phyloP scores from a whole-genome alignment of 129 eudicot species.

The Daucus carota region DNA sequence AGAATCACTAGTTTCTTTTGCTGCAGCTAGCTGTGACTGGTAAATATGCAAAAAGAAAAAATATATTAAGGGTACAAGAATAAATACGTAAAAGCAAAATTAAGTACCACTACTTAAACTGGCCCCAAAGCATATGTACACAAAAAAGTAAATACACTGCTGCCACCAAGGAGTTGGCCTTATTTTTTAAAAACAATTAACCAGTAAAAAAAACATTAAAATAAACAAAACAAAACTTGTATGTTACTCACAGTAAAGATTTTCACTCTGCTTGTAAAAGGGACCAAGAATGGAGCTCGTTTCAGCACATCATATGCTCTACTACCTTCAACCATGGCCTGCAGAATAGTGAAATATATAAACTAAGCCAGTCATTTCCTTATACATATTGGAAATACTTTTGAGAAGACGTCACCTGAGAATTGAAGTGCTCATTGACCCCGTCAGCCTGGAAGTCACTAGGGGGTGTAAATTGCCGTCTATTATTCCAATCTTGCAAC shows the following conservation, averaged over 20 bases:
- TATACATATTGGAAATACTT: not conserved
- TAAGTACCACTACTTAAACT: not conserved
- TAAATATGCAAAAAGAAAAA: slow-evolving; percentile 9
- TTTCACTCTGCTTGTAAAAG: slow-evolving; percentile 94
- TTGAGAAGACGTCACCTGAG: slow-evolving; percentile 56
- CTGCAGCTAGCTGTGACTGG: slow-evolving; percentile 72
- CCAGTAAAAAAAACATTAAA: not conserved
- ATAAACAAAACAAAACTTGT: slow-evolving; percentile 2
- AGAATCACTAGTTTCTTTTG: slow-evolving; percentile 46
- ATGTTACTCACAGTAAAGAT: slow-evolving; percentile 62
- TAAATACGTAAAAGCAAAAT: not conserved
- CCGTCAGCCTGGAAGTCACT: slow-evolving; percentile 96
- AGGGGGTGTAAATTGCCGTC: slow-evolving; percentile 81
- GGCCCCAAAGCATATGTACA: not conserved
- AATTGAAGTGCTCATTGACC: slow-evolving; percentile 71
- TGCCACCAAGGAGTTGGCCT: slow-evolving; percentile 5
- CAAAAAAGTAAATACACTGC: not conserved
- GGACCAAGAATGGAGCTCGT: slow-evolving; percentile 94
- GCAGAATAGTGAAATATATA: slow-evolving; percentile 13
- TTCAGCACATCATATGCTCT: slow-evolving; percentile 77
- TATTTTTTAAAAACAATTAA: too few species aligned
- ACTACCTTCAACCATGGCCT: slow-evolving; percentile 84
- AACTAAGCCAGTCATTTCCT: not conserved
- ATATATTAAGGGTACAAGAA: not conserved
- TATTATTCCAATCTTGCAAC: slow-evolving; percentile 99